Conservation (phyloP, 2,329 filamentous ascomycete genomes). For the Dothistroma pini region DNA sequence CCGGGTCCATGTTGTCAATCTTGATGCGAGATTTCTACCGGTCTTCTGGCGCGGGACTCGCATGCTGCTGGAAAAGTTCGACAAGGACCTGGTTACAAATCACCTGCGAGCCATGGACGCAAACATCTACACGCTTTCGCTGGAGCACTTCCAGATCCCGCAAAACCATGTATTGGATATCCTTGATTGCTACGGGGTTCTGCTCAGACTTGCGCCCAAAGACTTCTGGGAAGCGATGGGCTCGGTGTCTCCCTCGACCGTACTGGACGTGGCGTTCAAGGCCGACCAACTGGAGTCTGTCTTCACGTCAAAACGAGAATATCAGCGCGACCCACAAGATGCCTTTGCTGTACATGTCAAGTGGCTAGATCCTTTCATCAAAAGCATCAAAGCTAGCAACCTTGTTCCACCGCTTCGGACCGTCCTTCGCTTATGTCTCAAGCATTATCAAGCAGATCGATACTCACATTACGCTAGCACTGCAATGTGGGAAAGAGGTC, state of each 20-base stretch:
- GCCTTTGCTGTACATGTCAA: slow-evolving; percentile 62
- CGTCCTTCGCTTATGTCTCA: slow-evolving; percentile 71
- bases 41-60: slow-evolving; percentile 77
- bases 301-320: slow-evolving; percentile 53
- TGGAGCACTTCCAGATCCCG: slow-evolving; percentile 60
- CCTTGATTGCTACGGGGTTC: slow-evolving; percentile 64
- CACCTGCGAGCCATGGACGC: slow-evolving; percentile 75
- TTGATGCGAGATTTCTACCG: slow-evolving; percentile 55
- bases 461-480: slow-evolving; percentile 57
- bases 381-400: slow-evolving; percentile 71
- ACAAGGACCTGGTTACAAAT: slow-evolving; percentile 70
- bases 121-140: slow-evolving; percentile 57
- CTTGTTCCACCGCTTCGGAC: slow-evolving; percentile 76
- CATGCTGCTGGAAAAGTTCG: slow-evolving; percentile 69
- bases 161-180: slow-evolving; percentile 60
- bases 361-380: slow-evolving; percentile 76
- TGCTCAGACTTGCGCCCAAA: slow-evolving; percentile 70
- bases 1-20: slow-evolving; percentile 55
- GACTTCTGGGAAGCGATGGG: slow-evolving; percentile 89
- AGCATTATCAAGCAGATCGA: slow-evolving; percentile 55
- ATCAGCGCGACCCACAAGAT: slow-evolving; percentile 42
- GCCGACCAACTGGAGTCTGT: slow-evolving; percentile 64
- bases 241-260: slow-evolving; percentile 70
- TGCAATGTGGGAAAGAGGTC: slow-evolving; percentile 61
- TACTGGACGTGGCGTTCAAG: slow-evolving; percentile 79